Evolutionary conservation across 805 yeast species (phyloP).

Genomic region (Candida michaelii): DNA sequence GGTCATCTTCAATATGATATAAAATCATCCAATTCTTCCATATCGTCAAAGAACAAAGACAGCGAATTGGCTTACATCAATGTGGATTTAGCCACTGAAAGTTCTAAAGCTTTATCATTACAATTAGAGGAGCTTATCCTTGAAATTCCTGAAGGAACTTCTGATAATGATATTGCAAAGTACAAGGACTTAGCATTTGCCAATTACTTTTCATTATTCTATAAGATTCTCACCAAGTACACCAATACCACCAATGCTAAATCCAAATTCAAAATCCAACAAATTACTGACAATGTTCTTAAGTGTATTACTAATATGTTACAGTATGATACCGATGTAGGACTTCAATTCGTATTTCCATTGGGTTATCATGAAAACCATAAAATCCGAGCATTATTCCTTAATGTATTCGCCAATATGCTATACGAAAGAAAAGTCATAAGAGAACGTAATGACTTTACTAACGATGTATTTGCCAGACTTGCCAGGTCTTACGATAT

Average conservation of each 20-base stretch:
- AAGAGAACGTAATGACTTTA: conserved; percentile 28
- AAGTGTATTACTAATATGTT: conserved; percentile 66
- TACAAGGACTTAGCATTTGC: conserved; percentile 64
- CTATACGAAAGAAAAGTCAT: conserved; percentile 35
- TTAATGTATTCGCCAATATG: conserved; percentile 75
- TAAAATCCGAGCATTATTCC: conserved; percentile 66
- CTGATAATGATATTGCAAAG: conserved; percentile 52
- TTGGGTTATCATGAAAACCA: conserved; percentile 72
- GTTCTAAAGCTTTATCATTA: conserved; percentile 56
- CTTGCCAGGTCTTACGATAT: conserved; percentile 43
- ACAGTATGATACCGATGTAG: conserved; percentile 72
- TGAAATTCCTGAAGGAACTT: conserved; percentile 57
- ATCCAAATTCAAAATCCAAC: conserved; percentile 53
- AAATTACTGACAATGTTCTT: conserved; percentile 63
- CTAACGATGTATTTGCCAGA: conserved; percentile 23
- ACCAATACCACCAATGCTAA: conserved; percentile 24
- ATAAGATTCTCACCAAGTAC: conserved; percentile 50
- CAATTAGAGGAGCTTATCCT: conserved; percentile 56
- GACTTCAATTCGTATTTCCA: conserved; percentile 72
- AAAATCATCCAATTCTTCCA: conserved; percentile 6
- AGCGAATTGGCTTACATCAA: conserved; percentile 21
- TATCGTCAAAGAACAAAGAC: conserved; percentile 4
- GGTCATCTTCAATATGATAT: conserved; percentile 1
- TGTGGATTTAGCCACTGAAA: conserved; percentile 63
- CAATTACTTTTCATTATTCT: conserved; percentile 64